phyloP scores from a whole-genome alignment of 2,329 filamentous ascomycete genomes.

The Verticillium dahliae region DNA sequence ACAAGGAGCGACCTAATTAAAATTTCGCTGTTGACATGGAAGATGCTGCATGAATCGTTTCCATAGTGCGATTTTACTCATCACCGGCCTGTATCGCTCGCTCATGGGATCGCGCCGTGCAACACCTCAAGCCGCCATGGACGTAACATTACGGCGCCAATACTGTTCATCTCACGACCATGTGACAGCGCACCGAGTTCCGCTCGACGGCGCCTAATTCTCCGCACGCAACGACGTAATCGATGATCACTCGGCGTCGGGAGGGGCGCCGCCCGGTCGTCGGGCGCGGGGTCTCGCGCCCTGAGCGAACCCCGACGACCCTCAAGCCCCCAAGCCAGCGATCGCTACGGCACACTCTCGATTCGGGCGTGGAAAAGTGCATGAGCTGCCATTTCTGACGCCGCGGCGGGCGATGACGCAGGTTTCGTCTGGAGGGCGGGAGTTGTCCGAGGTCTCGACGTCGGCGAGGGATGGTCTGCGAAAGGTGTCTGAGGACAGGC shows the following conservation, averaged over 20 bases:
- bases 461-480: too few species aligned
- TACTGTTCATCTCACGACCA: conserved; percentile 6
- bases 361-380: neutral
- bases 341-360: neutral
- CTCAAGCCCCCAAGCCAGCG: neutral
- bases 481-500: too few species aligned
- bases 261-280: neutral
- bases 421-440: neutral
- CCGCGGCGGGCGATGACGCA: neutral
- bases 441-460: too few species aligned
- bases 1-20: too few species aligned
- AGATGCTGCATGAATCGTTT: too few species aligned
- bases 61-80: too few species aligned
- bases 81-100: too few species aligned
- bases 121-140: neutral
- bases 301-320: neutral
- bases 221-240: neutral
- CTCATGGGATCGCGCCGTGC: too few species aligned
- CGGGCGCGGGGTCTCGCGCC: neutral
- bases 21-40: too few species aligned
- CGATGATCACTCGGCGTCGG: neutral
- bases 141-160: neutral
- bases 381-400: neutral
- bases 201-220: neutral
- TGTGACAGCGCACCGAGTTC: neutral